A percentile compares a stretch with the other conserved stretches of the same genome.
Evolutionary conservation across 495 filamentous ascomycete species (phyloP).

Genomic region (Xylaria flabelliformis): DNA sequence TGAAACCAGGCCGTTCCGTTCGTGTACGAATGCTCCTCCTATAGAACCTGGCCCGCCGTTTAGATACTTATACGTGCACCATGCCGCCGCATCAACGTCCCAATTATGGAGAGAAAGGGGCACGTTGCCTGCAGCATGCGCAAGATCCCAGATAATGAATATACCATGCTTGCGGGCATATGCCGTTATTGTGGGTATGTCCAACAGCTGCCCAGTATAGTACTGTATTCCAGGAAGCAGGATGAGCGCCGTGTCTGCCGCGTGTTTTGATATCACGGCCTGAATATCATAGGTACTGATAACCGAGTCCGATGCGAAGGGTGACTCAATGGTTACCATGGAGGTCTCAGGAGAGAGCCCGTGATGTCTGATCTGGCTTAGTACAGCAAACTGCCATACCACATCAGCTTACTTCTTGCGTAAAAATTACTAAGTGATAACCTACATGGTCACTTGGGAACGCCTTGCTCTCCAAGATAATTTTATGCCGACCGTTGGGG

Average conservation of each 20-base stretch:
- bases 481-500: constrained; percentile 76
- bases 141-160: constrained; percentile 91
- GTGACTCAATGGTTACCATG: constrained; percentile 78
- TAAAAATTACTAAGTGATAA: neutral
- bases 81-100: constrained; percentile 95
- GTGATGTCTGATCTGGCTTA: constrained; percentile 86
- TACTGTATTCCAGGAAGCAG: constrained; percentile 92
- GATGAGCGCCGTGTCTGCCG: constrained; percentile 75
- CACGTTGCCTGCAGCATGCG: constrained; percentile 93
- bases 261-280: constrained; percentile 76
- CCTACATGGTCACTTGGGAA: constrained; percentile 89
- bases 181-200: constrained; percentile 83
- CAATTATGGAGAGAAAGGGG: constrained; percentile 83
- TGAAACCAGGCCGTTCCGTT: constrained; percentile 66
- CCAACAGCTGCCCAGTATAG: constrained; percentile 91
- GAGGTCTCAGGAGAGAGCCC: constrained; percentile 68
- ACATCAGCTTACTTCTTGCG: constrained; percentile 3
- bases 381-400: constrained; percentile 74
- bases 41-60: constrained; percentile 90
- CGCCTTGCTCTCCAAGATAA: constrained; percentile 91
- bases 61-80: constrained; percentile 98
- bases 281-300: constrained; percentile 77
- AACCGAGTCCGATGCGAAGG: constrained; percentile 54
- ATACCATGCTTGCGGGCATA: constrained; percentile 79
- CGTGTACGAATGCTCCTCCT: constrained; percentile 86